These are phyloP conservation scores for Orbilia javanica DNA, from an alignment of 2,329 filamentous ascomycete species.

Conservation along the genomic window DNA sequence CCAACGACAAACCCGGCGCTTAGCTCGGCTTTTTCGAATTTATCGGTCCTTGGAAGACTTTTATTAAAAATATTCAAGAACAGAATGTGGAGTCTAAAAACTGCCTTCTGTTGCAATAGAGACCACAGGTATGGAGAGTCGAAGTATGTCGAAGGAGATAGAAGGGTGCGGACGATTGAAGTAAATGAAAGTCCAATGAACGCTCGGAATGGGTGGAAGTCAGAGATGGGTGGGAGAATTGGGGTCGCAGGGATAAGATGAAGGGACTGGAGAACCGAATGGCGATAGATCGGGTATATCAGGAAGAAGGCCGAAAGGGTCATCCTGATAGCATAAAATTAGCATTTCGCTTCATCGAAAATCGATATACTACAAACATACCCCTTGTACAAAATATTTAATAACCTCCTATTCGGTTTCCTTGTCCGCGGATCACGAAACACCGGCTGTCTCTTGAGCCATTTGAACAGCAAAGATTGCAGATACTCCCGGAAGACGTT, in stretches of 20 bases:
- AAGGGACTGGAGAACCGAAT: conserved; percentile 61
- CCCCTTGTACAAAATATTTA: conserved; percentile 58
- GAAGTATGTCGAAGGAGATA: conserved; percentile 58
- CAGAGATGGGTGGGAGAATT: conserved; percentile 59
- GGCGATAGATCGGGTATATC: conserved; percentile 62
- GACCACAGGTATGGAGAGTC: conserved; percentile 57
- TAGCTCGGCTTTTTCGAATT: conserved; percentile 49
- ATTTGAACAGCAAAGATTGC: conserved; percentile 59
- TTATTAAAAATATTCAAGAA: conserved; percentile 56
- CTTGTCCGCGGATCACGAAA: conserved; percentile 60
- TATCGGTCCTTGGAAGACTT: conserved; percentile 50
- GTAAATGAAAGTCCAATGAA: conserved; percentile 56
- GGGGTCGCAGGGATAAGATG: conserved; percentile 60
- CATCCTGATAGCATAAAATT: conserved; percentile 56
- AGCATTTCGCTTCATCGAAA: background rate
- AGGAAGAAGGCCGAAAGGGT: conserved; percentile 61
- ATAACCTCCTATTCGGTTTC: conserved; percentile 58
- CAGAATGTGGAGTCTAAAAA: conserved; percentile 53
- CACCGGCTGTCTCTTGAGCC: conserved; percentile 59
- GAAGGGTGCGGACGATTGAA: conserved; percentile 38
- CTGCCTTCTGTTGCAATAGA: conserved; percentile 51
- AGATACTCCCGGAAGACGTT: conserved; percentile 61
- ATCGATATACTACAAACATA: background rate
- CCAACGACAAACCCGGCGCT: conserved; percentile 50
- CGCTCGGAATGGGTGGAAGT: conserved; percentile 60